These are phyloP conservation scores for Nitzschia putrida DNA, from an alignment of 108 stramenopile species.

Conservation along the genomic window DNA sequence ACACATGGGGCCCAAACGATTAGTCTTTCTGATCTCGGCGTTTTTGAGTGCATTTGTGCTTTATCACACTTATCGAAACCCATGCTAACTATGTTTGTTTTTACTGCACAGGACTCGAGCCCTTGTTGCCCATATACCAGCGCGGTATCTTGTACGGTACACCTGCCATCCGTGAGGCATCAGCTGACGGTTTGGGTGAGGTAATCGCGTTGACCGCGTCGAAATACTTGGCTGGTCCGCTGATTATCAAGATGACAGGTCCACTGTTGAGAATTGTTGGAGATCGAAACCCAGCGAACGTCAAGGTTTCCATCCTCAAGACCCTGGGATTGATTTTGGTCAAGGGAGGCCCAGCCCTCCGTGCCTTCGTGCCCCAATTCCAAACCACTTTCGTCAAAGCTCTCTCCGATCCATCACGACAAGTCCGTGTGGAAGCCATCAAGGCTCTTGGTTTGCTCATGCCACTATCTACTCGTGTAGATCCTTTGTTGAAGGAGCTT, in stretches of 20 bases:
- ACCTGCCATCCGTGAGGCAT: slow-evolving; percentile 75
- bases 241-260: slow-evolving; percentile 96
- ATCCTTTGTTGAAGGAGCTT: slow-evolving; percentile 92
- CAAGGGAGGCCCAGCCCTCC: slow-evolving; percentile 90
- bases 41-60: not conserved
- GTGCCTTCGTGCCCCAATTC: slow-evolving; percentile 98
- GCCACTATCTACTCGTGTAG: slow-evolving; percentile 87
- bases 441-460: slow-evolving; percentile 84
- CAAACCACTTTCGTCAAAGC: slow-evolving; percentile 99
- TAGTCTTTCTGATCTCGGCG: slow-evolving; percentile 83
- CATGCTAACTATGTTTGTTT: slow-evolving; percentile 1
- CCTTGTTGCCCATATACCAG: slow-evolving; percentile 94
- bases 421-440: slow-evolving; percentile 85
- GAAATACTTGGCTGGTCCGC: slow-evolving; percentile 86
- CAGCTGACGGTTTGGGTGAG: slow-evolving; percentile 94
- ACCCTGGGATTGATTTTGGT: slow-evolving; percentile 87
- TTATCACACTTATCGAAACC: not conserved
- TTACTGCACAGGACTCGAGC: slow-evolving; percentile 78
- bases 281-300: slow-evolving; percentile 90
- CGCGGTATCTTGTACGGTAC: slow-evolving; percentile 94
- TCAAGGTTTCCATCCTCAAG: slow-evolving; percentile 92
- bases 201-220: slow-evolving; percentile 86
- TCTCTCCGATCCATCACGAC: slow-evolving; percentile 90
- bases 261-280: slow-evolving; percentile 98
- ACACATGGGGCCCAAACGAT: slow-evolving; percentile 51